A percentile compares a stretch with the other conserved stretches of the same genome.
Conservation (phyloP, 169 alveolate species). For the Besnoitia besnoiti region DNA sequence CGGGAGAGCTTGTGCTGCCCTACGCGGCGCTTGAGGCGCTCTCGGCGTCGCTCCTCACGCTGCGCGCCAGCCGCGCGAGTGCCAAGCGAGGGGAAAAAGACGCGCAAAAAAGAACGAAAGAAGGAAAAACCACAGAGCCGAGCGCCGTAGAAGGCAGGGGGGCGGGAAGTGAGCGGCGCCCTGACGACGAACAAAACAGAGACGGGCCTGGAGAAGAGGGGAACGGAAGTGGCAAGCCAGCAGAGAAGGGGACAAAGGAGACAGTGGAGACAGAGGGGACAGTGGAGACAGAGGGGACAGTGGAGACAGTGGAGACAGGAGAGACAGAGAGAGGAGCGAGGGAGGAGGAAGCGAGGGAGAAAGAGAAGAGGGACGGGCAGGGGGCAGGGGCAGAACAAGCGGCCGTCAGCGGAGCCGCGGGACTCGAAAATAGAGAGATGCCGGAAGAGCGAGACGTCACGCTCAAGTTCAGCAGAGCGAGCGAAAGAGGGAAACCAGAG, state of each 20-base stretch:
- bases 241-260: neutral
- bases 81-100: too few species aligned
- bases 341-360: neutral
- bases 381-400: neutral
- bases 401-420: neutral
- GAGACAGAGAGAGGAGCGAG: neutral
- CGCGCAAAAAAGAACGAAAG: neutral
- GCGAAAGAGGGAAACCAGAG: too few species aligned
- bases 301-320: neutral
- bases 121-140: too few species aligned
- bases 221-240: neutral
- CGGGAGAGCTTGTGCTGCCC: slow-evolving; percentile 31
- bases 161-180: too few species aligned
- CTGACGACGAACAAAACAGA: neutral
- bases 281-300: neutral
- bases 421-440: neutral
- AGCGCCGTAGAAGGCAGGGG: too few species aligned
- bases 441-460: neutral
- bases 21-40: slow-evolving; percentile 24
- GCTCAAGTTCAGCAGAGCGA: too few species aligned
- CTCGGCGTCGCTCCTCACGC: slow-evolving; percentile 12
- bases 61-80: neutral
- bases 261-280: neutral
- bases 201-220: neutral
- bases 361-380: neutral